phyloP scores from a whole-genome alignment of 1,284 basidiomycete genomes.

The Ceratobasidium sp. region DNA sequence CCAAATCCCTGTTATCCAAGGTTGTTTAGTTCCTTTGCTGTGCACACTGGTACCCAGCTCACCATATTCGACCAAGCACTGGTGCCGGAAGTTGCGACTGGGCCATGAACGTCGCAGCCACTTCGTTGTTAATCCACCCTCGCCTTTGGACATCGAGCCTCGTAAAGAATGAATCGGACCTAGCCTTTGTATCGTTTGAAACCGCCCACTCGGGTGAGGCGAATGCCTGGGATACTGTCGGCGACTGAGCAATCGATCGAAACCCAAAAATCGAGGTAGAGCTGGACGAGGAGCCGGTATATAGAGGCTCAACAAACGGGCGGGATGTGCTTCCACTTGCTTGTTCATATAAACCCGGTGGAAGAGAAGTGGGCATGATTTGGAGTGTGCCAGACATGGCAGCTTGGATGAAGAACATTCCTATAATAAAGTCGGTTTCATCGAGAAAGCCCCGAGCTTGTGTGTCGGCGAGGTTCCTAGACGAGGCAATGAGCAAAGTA shows the following conservation, averaged over 20 bases:
- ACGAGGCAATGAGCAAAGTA: neutral
- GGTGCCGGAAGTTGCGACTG: constrained; percentile 88
- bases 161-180: constrained; percentile 84
- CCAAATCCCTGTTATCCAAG: constrained; percentile 98
- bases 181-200: no score
- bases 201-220: no score
- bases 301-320: no score
- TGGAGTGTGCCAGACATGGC: constrained; percentile 84
- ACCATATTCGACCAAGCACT: constrained; percentile 92
- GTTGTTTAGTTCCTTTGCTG: no score
- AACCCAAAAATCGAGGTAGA: no score
- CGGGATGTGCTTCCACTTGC: no score
- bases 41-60: no score
- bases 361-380: constrained; percentile 78
- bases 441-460: constrained; percentile 91
- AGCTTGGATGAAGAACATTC: constrained; percentile 95
- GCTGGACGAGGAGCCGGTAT: no score
- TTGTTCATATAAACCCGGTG: constrained; percentile 89
- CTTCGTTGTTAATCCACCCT: constrained; percentile 90
- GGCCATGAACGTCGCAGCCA: constrained; percentile 95
- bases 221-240: constrained; percentile 50
- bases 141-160: constrained; percentile 76
- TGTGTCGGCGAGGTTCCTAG: constrained; percentile 92
- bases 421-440: constrained; percentile 91
- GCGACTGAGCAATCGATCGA: no score